phyloP scores from a whole-genome alignment of 352 stramenopile genomes.

The Phytopythium kandeliae region DNA sequence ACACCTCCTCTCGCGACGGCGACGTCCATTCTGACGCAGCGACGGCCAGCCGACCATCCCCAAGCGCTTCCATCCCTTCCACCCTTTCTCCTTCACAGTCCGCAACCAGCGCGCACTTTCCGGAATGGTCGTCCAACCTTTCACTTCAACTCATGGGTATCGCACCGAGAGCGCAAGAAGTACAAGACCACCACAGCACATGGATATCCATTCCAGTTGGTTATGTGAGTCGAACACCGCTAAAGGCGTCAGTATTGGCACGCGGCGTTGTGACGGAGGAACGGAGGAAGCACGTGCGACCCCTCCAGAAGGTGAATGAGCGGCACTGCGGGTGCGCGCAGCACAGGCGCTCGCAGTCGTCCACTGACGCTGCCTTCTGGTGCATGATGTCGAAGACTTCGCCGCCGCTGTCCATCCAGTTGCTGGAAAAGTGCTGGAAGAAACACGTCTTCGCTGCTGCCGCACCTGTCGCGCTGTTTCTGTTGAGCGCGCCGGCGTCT shows the following conservation, averaged over 20 bases:
- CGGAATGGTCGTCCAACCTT: conserved; percentile 2
- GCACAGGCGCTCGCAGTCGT: conserved; percentile 64
- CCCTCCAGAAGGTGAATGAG: conserved; percentile 71
- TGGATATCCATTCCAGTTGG: neutral
- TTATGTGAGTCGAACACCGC: conserved; percentile 34
- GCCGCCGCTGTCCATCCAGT: conserved; percentile 66
- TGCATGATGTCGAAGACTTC: conserved; percentile 60
- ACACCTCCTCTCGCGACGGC: conserved; percentile 39
- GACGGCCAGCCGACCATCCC: neutral
- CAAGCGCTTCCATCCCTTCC: neutral
- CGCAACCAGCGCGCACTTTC: neutral
- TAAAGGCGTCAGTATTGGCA: conserved; percentile 50
- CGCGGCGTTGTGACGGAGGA: conserved; percentile 31
- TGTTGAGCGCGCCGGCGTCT: neutral
- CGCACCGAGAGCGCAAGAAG: conserved; percentile 1
- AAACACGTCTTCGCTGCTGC: conserved; percentile 37
- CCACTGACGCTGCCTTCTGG: conserved; percentile 39
- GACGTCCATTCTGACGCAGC: conserved; percentile 4
- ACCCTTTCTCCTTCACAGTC: neutral
- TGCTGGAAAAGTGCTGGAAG: conserved; percentile 55
- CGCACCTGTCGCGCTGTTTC: neutral
- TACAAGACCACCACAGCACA: neutral
- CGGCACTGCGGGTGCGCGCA: conserved; percentile 50
- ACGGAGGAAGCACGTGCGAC: conserved; percentile 64
- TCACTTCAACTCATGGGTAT: conserved; percentile 4